Conservation (phyloP, 106 monocot species). For the Acorus gramineus region DNA sequence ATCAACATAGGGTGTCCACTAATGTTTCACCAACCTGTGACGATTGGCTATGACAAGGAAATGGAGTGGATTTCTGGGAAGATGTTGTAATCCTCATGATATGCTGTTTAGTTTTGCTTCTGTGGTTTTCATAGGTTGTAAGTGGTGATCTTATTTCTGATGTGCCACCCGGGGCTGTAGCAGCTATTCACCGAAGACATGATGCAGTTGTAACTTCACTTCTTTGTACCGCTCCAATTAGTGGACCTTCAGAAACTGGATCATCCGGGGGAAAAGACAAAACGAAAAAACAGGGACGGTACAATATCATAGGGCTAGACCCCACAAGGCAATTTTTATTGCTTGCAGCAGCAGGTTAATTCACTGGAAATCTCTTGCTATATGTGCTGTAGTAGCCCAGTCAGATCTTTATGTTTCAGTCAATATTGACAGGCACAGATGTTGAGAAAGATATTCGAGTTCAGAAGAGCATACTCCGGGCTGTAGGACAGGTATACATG, state of each 20-base stretch:
- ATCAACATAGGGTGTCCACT: too few relatives aligned
- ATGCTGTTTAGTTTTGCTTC: too few relatives aligned
- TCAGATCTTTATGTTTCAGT: background rate
- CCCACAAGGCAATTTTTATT: conserved; percentile 67
- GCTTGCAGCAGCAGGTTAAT: conserved; percentile 72
- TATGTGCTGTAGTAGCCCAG: background rate
- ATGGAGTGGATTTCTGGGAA: too few relatives aligned
- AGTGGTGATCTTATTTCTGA: conserved; percentile 92
- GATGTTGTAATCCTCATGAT: too few relatives aligned
- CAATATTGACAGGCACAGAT: conserved; percentile 49
- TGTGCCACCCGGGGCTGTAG: conserved; percentile 85
- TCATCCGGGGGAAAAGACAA: conserved; percentile 82
- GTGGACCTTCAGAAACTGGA: conserved; percentile 67
- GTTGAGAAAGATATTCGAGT: conserved; percentile 83
- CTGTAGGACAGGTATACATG: conserved; percentile 69
- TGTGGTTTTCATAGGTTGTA: conserved; percentile 42
- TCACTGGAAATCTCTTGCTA: background rate
- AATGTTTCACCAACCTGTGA: too few relatives aligned
- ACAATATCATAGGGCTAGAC: conserved; percentile 86
- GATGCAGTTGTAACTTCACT: conserved; percentile 85
- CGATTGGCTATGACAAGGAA: too few relatives aligned
- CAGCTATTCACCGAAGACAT: conserved; percentile 93
- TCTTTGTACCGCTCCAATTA: conserved; percentile 69
- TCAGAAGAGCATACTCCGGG: conserved; percentile 63
- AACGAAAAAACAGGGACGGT: conserved; percentile 56